Conservation (phyloP, 2,329 filamentous ascomycete genomes). For the Chaetomium sp. region DNA sequence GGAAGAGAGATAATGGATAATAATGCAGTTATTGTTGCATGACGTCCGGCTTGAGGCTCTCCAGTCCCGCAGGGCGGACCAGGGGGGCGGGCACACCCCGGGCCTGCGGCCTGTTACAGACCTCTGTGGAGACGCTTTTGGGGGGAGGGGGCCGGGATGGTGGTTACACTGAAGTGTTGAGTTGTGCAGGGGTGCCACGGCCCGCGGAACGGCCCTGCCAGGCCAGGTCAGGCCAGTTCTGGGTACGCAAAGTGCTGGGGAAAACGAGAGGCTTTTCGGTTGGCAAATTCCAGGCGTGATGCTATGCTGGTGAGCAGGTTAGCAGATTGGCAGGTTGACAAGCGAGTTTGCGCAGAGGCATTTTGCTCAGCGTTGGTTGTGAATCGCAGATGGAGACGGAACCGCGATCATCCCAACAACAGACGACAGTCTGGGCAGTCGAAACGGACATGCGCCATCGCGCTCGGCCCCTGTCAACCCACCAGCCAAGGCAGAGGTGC, state of each 20-base stretch:
- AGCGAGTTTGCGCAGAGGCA: not conserved
- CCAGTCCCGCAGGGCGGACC: constrained; percentile 39
- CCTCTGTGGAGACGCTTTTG: constrained; percentile 33
- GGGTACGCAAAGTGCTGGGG: not conserved
- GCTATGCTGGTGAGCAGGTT: not conserved
- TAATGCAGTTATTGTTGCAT: constrained; percentile 41
- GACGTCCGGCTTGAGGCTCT: constrained; percentile 41
- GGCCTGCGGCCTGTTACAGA: constrained; percentile 48
- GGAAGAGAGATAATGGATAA: constrained; percentile 43
- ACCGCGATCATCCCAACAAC: constrained; percentile 20
- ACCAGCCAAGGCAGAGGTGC: constrained; percentile 29
- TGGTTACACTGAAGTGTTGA: constrained; percentile 27
- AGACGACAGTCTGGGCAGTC: constrained; percentile 15
- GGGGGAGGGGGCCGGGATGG: constrained; percentile 34
- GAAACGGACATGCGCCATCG: constrained; percentile 35
- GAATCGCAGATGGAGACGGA: constrained; percentile 1
- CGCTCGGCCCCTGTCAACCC: constrained; percentile 28
- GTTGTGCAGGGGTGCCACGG: constrained; percentile 15
- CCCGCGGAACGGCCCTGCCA: constrained; percentile 14
- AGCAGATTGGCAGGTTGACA: not conserved
- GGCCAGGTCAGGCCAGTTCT: not conserved
- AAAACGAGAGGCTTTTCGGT: not conserved
- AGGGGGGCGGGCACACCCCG: constrained; percentile 41
- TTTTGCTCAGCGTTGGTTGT: not conserved
- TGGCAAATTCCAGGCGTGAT: constrained; percentile 6